Base-by-base conservation (phyloP, 1,284 basidiomycete species). In the Microbotryum silenes-acaulis region DNA sequence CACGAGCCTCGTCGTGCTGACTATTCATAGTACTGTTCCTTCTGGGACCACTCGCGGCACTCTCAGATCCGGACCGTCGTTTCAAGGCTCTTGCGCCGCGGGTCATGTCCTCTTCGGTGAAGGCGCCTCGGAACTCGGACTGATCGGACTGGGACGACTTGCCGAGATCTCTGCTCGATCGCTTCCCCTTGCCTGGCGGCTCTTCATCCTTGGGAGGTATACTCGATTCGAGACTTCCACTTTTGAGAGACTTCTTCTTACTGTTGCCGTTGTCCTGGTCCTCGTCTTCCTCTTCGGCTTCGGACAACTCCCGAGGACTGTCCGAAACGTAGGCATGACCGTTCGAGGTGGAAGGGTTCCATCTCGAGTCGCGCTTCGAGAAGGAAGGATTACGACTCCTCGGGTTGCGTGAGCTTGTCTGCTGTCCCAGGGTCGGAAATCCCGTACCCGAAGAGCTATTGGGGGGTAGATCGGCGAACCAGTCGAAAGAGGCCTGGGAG, bases 401-500 rank as follows among this genome's bases (percentile, higher is more conserved):
- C 6, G 37, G 16, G 12, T 42, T 42, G 37, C 37, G 18, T 7
- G 31, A n/a, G 18, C 16, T 42, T 12, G 21, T n/a, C 29, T 14
- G 29, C 18, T 8, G 51, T 33, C 25, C 7, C 27, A 18, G 21
- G n/a, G 21, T 16, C 6, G 16, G 3, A 20, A 10, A 29, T 25
- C 23, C 27, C 31, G 29, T 54, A 18, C 44, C 20, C 2, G 47
- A 25, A 8, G 47, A 2, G 12, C 10, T 57, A 31, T 8, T 51
- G 23, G 49, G 49, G 49, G 16, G 52, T 42, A 50, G 27, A 23
- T 64, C 63, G 29, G 48, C 61, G 49, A 68, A 68, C 67, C 67
- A 68, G 55, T 58, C 56, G 47, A 62, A 68, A 20, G 56, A 64
- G 2, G 67, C 67, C 46, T 68, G 66, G 1, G 57, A 57, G 14